phyloP scores from a whole-genome alignment of 495 filamentous ascomycete species.

The Aspergillus sparsus region DNA sequence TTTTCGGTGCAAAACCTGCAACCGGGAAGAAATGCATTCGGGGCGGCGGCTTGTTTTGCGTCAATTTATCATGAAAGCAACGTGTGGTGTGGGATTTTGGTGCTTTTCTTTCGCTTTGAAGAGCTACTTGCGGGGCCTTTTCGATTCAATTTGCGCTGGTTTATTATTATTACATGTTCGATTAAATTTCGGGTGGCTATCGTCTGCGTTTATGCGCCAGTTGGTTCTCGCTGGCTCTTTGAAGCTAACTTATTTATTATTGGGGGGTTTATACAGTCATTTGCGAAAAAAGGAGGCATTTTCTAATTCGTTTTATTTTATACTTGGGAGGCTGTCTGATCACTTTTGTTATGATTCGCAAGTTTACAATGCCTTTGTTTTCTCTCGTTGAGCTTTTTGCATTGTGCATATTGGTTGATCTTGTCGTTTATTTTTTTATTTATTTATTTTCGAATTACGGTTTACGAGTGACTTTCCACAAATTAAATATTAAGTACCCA shows the following conservation, averaged over 20 bases:
- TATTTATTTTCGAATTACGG: background rate
- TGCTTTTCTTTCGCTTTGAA: conserved; percentile 14
- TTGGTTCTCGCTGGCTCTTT: conserved; percentile 10
- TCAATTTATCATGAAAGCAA: conserved; percentile 31
- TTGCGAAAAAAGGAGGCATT: conserved; percentile 28
- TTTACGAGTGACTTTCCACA: conserved; percentile 4
- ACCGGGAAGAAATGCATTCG: conserved; percentile 10
- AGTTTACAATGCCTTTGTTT: conserved; percentile 11
- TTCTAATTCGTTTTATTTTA: conserved; percentile 22
- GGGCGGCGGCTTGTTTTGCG: conserved; percentile 17
- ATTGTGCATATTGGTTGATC: conserved; percentile 23
- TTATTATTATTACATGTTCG: conserved; percentile 23
- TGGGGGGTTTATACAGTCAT: conserved; percentile 23
- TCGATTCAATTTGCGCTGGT: conserved; percentile 28
- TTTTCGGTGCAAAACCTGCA: background rate
- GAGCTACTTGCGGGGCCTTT: conserved; percentile 32
- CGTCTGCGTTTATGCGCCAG: conserved; percentile 27
- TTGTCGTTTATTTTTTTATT: conserved; percentile 1
- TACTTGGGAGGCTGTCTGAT: conserved; percentile 53
- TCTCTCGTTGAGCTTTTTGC: conserved; percentile 13
- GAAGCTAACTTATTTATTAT: conserved; percentile 12
- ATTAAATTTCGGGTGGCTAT: conserved; percentile 36
- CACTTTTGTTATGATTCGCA: conserved; percentile 30
- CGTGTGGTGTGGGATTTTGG: conserved; percentile 27
- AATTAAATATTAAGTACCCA: background rate